Evolutionary conservation across 305 asterid species (phyloP), one percentile per base, ranked within the genome.

Genomic region (Fraxinus velutina): DNA sequence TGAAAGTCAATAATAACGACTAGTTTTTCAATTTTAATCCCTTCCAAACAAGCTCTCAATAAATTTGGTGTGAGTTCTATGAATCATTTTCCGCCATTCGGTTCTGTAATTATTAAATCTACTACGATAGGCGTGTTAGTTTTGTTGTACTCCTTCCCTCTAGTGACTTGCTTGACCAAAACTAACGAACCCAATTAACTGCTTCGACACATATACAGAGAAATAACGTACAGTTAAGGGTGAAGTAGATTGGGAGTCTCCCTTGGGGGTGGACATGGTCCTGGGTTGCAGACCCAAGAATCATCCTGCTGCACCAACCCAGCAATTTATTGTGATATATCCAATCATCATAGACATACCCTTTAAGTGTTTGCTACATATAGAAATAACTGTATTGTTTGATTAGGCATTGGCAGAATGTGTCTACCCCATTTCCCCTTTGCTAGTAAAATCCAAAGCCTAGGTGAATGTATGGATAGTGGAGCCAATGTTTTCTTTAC

Each of bases 361-460:
- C 1, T 55, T 71, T 50, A 71, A 70, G 76, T 80, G 75, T 78
- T 84, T 85, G 82, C 88, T 80, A 33, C 80, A 78, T 77, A 77
- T 68, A 76, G 32, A 78, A 68, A 76, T 70, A 75, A 77, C 82
- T 32, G 34, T 52, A 82, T 80, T 73, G 77, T 78, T 27, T 75
- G 81, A 78, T 21, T 42, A 73, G 79, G 39, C 71, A 79, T 76
- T 73, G 79, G 32, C 80, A 79, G 50, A 72, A 30, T 47, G 73
- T 66, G 19, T 6, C 21, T 72, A 78, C 37, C 70, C 81, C 62
- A 47, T 73, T 80, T 27, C 81, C 17, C 68, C 77, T 37, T 73
- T 32, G 57, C 78, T 73, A 24, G 76, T 73, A 80, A 22, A 24
- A 64, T 78, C 72, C 75, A 70, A 81, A 22, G 76, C 84, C 52